These are phyloP conservation scores for Acacia confusa DNA, from an alignment of 306 rosid genomes.

Conservation along the genomic window DNA sequence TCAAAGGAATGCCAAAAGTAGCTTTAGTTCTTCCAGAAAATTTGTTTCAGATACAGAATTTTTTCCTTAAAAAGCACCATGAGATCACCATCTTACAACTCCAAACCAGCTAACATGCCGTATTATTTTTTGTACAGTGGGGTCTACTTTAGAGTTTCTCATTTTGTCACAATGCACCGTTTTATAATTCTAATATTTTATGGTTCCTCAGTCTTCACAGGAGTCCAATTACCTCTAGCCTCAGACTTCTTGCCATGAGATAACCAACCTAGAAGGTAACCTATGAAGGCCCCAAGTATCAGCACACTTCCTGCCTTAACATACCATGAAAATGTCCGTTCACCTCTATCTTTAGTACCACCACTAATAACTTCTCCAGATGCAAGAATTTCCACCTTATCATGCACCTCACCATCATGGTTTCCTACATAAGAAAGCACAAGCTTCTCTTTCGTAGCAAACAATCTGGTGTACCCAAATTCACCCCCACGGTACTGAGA, in stretches of 20 bases:
- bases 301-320: conserved; percentile 56
- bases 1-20: not conserved
- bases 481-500: conserved; percentile 90
- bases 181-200: conserved; percentile 43
- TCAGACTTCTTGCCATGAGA: conserved; percentile 46
- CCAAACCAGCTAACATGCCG: not conserved
- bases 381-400: conserved; percentile 48
- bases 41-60: not conserved
- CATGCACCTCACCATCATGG: conserved; percentile 61
- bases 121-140: not conserved
- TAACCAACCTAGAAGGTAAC: conserved; percentile 68
- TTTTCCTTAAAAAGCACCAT: not conserved
- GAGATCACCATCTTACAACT: not conserved
- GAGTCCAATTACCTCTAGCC: conserved; percentile 55
- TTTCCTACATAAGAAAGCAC: conserved; percentile 58
- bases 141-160: not conserved
- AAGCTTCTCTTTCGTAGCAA: conserved; percentile 52
- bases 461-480: conserved; percentile 85
- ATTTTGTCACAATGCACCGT: not conserved
- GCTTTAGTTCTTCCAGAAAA: not conserved
- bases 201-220: conserved; percentile 68
- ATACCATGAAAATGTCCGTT: conserved; percentile 35
- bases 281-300: conserved; percentile 68
- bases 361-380: conserved; percentile 46
- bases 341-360: conserved; percentile 5